Base-by-base conservation (phyloP, 768 basidiomycete species). In the Boletellus ananas region DNA sequence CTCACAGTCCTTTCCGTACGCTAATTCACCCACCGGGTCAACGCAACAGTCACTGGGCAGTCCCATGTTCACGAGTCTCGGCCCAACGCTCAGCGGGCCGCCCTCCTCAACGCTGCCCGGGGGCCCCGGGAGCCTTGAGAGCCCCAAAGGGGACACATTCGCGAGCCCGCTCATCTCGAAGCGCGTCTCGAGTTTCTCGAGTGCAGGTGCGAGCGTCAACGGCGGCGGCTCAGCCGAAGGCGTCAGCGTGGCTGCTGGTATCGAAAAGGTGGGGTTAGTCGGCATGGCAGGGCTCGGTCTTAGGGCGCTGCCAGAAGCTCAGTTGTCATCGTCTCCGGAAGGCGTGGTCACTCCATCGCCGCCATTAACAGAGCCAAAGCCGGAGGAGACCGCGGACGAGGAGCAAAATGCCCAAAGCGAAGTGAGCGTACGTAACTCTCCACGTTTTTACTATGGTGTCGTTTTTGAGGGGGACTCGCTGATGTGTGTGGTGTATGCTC, bases 381-480 rank as follows among this genome's bases (percentile, higher is more conserved):
- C 64, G 6, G 67, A 70, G 20, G 62, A 63, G 27, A 58, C 58
- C 5, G 64, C 51, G 27, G 71, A 69, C 4, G 83, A 83, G 12
- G 85, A 87, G 52, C 62, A 80, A 59, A 66, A 71, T 59, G 75
- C 67, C 40, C 70, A 85, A 66, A 90, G 87, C 63, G 90, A 91
- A 63, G 89, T 88, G 56, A 47, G 80, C 70, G 39, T 18, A 25
- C 40, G 6, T 56, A 40, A 9, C 29, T 7, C 11, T 29, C 29
- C 9, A 11, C 29, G 11, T 29, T 29, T 29, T 7, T 9, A 9
- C 23, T 25, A 25, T 25, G 23, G 23, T 4, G 23, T 25, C 23
- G 23, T 25, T 25, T 25, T 25, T 25, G 4, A 6, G 23, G 23
- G 23, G 23, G 23, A 25, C 17, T 14, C 1, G 12, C 43, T 57